A percentile compares a stretch with the other conserved stretches of the same genome.
These are phyloP conservation scores for Fusarium mangiferae DNA, from an alignment of 2,329 filamentous ascomycete species.

Conservation along the genomic window DNA sequence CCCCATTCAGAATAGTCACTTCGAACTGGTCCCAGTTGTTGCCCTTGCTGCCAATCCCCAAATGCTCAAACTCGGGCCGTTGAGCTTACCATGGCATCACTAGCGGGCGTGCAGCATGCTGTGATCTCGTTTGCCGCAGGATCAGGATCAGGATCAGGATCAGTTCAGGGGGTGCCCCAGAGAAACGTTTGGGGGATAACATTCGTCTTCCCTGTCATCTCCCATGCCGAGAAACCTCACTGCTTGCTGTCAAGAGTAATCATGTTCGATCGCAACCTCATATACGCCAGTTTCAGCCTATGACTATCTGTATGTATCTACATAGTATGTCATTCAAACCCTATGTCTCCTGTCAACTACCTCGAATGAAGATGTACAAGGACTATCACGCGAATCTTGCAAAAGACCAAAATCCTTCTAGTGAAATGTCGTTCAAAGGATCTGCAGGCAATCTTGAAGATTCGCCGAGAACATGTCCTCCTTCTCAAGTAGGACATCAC, in stretches of 20 bases:
- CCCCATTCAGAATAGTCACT: constrained; percentile 31
- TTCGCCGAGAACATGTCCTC: constrained; percentile 1
- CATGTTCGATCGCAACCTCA: not conserved
- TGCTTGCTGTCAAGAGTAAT: not conserved
- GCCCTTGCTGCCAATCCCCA: constrained; percentile 12
- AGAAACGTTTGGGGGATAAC: constrained; percentile 13
- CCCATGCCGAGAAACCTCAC: constrained; percentile 7
- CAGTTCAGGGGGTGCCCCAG: constrained; percentile 24
- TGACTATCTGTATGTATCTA: not conserved
- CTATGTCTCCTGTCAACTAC: not conserved
- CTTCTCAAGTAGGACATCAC: constrained; percentile 3
- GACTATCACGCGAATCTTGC: not conserved
- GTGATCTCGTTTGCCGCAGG: constrained; percentile 37
- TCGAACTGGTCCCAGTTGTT: constrained; percentile 21
- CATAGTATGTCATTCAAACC: not conserved
- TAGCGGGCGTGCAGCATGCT: constrained; percentile 25
- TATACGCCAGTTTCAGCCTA: not conserved
- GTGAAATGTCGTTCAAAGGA: not conserved
- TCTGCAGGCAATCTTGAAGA: not conserved
- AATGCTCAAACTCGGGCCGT: constrained; percentile 34
- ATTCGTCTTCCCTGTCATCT: constrained; percentile 25
- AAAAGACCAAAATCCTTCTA: not conserved
- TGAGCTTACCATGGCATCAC: constrained; percentile 20
- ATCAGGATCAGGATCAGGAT: constrained; percentile 26
- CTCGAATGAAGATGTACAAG: not conserved